Percentiles rank a stretch among this genome's conserved stretches.
Conservation (phyloP, 768 basidiomycete genomes). For the Boletales sp. region DNA sequence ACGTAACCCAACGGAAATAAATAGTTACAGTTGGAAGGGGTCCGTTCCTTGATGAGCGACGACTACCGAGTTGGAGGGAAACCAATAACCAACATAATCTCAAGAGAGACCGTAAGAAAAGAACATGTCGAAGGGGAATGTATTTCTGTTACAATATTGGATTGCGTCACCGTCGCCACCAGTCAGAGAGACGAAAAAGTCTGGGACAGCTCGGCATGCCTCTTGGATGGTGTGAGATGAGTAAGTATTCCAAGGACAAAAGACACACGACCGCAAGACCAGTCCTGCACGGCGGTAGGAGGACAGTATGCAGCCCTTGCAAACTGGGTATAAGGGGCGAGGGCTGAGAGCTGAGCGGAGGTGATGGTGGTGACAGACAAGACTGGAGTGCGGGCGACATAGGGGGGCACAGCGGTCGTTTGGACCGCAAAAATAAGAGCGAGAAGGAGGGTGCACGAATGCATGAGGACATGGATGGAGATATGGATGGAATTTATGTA, state of each 20-base stretch:
- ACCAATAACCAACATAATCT: constrained; percentile 60
- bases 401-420: constrained; percentile 2
- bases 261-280: constrained; percentile 42
- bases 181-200: constrained; percentile 32
- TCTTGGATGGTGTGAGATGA: constrained; percentile 13
- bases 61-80: constrained; percentile 46
- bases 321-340: constrained; percentile 48
- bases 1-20: background rate
- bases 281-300: constrained; percentile 33
- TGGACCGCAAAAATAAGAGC: constrained; percentile 2
- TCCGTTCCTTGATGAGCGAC: constrained; percentile 64
- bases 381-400: background rate
- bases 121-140: background rate
- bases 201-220: constrained; percentile 39
- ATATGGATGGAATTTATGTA: background rate
- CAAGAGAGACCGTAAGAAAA: background rate
- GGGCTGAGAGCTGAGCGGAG: constrained; percentile 30
- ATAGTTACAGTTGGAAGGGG: constrained; percentile 46
- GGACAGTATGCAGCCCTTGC: constrained; percentile 55
- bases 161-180: constrained; percentile 48
- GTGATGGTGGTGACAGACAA: constrained; percentile 24
- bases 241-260: background rate
- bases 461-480: background rate
- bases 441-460: background rate
- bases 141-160: constrained; percentile 42